Base-by-base conservation (phyloP, 208 protist species). In the Trypanosoma melophagium region DNA sequence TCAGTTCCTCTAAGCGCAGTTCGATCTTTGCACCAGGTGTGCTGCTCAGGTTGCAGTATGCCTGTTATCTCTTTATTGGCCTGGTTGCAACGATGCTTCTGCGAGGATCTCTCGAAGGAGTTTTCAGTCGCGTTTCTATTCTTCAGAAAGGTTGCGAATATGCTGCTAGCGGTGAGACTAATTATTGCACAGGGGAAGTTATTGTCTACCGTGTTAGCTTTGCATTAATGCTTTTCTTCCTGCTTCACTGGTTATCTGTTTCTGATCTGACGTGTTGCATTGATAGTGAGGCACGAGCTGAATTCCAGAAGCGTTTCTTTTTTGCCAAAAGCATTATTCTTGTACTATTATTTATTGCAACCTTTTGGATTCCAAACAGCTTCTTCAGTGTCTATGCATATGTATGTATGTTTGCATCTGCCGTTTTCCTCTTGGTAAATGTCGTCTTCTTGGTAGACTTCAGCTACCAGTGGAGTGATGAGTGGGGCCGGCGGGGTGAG, bases 371-470 rank as follows among this genome's bases (percentile, higher is more conserved):
- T n/a, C 89, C 92, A 24, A 97, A 94, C 64, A 60, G 60, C 51
- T 97, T 97, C 64, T 97, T 97, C 61, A 64, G 69, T 14, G 42
- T 60, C 3, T 97, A 96, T 75, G 90, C 87, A 25, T 93, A 93
- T 54, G 42, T 91, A 3, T 95, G 87, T 70, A 67, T 97, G n/a
- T 75, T 94, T 68, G 70, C 76, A 21, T 92, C 86, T 17, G 90
- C 75, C 19, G 14, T 96, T 13, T 97, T 96, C 65, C 71, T 97
- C 0, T 42, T 97, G 42, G 79, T 96, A 66, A 95, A 96, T 66
- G 79, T 98, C n/a, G 55, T 98, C 19, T 86, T 97, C 40, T 77
- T 98, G 8, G 90, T 98, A 24, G 96, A 98, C 57, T 98, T 97
- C 67, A 86, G 88, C 38, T 98, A 97, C 75, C 69, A 86, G 42